Base-by-base conservation (phyloP, 495 filamentous ascomycete species). In the Podospora anserina region DNA sequence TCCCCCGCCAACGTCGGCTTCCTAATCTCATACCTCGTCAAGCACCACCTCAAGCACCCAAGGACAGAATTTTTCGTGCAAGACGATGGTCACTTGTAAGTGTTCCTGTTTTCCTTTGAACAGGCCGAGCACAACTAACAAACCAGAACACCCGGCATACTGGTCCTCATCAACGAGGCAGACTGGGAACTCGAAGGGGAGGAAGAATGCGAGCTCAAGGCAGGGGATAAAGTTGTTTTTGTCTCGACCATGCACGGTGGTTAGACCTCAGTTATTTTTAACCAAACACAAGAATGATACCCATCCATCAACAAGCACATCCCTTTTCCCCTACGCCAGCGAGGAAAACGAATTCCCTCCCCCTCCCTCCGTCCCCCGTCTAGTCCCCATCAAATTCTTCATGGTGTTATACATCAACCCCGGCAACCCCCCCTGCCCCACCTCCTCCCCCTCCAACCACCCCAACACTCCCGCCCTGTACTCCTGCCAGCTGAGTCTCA, bases 171-270 rank as follows among this genome's bases (percentile, higher is more conserved):
- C 78, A 99, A 99, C 77, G 94, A 99, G 72, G 90, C 91, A 56
- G 95, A 99, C 76, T 99, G 95, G 95, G 94, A 97, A 80, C 87
- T 99, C 16, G 96, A 98, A 79, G 95, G 94, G 7, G 94, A 97
- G 78, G 93, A 93, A 70, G 85, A 84, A 66, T 98, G 97, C 77
- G 89, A 92, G 75, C 82, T 98, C 65, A 88, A 94, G 78, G 75
- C 82, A 26, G 84, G 87, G 27, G 95, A 99, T 79, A 94, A 91
- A 73, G 91, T 99, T 74, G 82, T 97, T 63, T 99, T 99, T 78
- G 94, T 99, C 63, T 97, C 93, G 64, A 99, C 95, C n/a, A 83
- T 99, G 34, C 95, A 99, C 78, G 95, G 95, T 30, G 95, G 95
- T 67, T 96, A 84, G 72, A 55, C 53, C 15, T 56, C 30, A 32